These are phyloP conservation scores for Apostasia ramifera DNA, from an alignment of 106 monocot species.

Conservation along the genomic window DNA sequence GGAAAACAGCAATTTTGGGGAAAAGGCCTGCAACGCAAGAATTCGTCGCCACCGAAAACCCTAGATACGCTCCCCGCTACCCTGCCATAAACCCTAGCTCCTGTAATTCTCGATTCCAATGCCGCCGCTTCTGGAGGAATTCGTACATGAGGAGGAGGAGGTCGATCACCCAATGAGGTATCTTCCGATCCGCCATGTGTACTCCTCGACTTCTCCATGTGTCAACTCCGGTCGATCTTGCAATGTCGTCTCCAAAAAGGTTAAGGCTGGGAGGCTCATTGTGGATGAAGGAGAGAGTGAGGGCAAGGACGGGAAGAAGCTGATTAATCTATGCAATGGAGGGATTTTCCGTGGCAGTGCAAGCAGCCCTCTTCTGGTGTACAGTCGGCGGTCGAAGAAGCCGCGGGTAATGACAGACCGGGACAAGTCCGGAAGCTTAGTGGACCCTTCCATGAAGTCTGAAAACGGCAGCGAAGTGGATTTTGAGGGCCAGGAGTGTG, in stretches of 20 bases:
- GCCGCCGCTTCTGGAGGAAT: conserved; percentile 16
- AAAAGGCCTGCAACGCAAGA: not conserved
- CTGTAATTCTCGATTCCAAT: not conserved
- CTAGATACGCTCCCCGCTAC: conserved; percentile 7
- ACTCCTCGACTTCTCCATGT: conserved; percentile 66
- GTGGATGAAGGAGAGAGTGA: conserved; percentile 12
- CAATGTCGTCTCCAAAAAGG: conserved; percentile 68
- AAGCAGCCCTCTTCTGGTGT: conserved; percentile 32
- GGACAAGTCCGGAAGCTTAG: conserved; percentile 7
- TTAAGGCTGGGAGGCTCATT: conserved; percentile 37
- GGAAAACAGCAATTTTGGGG: conserved; percentile 28
- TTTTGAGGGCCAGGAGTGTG: conserved; percentile 3
- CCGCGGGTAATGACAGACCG: conserved; percentile 1
- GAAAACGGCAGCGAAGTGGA: not conserved
- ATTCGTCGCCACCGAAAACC: conserved; percentile 5
- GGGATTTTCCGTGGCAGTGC: not conserved
- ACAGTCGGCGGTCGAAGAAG: conserved; percentile 38
- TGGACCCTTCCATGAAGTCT: not conserved
- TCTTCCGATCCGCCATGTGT: conserved; percentile 46
- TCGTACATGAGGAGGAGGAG: conserved; percentile 60
- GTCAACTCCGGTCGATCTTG: conserved; percentile 45
- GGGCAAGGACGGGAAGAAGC: not conserved
- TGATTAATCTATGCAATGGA: not conserved
- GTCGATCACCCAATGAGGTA: conserved; percentile 42
- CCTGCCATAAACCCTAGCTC: conserved; percentile 1